phyloP scores from a whole-genome alignment of 768 basidiomycete species.

The Mycena albidolilacea region DNA sequence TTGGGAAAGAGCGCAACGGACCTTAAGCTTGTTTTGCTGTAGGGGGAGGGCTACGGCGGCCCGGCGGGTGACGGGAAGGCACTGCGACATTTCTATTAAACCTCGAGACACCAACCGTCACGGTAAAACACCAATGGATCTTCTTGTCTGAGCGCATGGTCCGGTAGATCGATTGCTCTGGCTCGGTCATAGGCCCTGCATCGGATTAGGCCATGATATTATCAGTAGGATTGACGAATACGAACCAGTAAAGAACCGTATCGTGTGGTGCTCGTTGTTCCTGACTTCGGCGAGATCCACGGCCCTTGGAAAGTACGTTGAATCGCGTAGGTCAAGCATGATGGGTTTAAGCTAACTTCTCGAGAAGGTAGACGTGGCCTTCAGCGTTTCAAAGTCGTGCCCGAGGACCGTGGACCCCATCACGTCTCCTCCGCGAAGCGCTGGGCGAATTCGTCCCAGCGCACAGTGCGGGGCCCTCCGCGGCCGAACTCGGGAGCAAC shows the following conservation, averaged over 20 bases:
- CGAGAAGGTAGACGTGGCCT: conserved; percentile 10
- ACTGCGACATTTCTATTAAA: no score
- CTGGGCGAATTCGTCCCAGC: no score
- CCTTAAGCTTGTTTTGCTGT: no score
- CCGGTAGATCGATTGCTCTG: conserved; percentile 14
- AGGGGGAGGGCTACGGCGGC: no score
- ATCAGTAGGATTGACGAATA: conserved; percentile 14
- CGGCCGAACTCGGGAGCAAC: no score
- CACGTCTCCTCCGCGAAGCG: no score
- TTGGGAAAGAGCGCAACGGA: no score
- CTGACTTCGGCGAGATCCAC: conserved; percentile 22
- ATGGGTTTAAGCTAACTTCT: conserved; percentile 1
- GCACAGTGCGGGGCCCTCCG: no score
- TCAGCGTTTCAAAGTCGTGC: no score
- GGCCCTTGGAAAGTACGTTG: conserved; percentile 22
- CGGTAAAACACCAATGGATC: conserved; percentile 18
- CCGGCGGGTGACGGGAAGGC: no score
- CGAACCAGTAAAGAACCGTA: conserved; percentile 26
- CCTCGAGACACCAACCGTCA: no score
- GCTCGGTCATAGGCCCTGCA: conserved; percentile 24
- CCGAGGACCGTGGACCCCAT: no score
- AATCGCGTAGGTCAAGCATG: conserved; percentile 26
- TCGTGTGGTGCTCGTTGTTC: conserved; percentile 20
- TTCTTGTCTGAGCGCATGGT: conserved; percentile 20
- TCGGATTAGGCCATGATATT: conserved; percentile 15